A percentile compares a stretch with the other conserved stretches of the same genome.
Evolutionary conservation across 2,329 filamentous ascomycete species (phyloP).

Genomic region (Apiospora marii): DNA sequence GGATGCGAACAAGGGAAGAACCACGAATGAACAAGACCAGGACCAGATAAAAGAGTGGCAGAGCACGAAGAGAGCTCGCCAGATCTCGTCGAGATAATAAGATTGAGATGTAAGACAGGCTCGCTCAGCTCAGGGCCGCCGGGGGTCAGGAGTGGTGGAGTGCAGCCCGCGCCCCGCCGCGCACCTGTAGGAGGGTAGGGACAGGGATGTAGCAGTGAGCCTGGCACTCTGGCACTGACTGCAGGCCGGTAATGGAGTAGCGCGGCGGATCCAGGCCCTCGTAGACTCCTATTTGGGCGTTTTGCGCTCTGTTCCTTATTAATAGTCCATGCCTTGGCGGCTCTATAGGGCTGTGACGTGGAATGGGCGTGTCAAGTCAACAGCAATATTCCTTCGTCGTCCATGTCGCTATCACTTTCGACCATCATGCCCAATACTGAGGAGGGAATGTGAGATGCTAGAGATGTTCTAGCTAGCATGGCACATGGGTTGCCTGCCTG

Average conservation of each 20-base stretch:
- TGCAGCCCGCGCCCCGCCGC: not conserved
- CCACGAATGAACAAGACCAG: not conserved
- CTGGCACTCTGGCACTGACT: not conserved
- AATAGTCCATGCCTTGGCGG: constrained; percentile 6
- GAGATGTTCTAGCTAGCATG: not conserved
- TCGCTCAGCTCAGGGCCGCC: constrained; percentile 13
- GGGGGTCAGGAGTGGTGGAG: constrained; percentile 17
- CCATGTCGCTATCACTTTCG: not conserved
- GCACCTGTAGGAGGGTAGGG: not conserved
- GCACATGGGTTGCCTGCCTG: not conserved
- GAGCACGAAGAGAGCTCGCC: constrained; percentile 17
- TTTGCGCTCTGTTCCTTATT: not conserved
- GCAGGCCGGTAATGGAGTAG: constrained; percentile 9
- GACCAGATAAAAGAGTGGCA: not conserved
- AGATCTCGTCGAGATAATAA: constrained; percentile 17
- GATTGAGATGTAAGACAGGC: constrained; percentile 21
- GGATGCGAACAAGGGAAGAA: not conserved
- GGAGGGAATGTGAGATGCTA: not conserved
- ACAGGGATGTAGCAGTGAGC: constrained; percentile 15
- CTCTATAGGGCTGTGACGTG: constrained; percentile 17
- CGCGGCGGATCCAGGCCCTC: constrained; percentile 6
- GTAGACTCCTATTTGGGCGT: constrained; percentile 18
- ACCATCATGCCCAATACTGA: not conserved
- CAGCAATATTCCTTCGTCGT: not conserved
- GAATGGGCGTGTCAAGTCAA: not conserved